Base-by-base conservation (phyloP, 768 basidiomycete species). In the Kondoa malvinella region DNA sequence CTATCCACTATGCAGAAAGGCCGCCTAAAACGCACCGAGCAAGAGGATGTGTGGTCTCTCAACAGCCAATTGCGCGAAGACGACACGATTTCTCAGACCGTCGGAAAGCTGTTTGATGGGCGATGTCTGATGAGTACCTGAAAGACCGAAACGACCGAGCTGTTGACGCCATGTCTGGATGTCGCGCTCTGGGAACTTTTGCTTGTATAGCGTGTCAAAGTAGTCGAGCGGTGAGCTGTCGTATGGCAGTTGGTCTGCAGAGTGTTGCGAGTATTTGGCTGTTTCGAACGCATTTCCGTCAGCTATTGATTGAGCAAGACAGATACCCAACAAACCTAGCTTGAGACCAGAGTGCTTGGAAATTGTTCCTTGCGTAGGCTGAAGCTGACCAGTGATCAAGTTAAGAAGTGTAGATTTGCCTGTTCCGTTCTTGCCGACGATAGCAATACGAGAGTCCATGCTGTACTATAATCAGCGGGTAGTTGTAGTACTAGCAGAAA, bases 231-330 rank as follows among this genome's bases (percentile, higher is more conserved):
- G 92, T 29, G 84, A 81, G 76, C 83, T 83, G 70, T 92, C 86
- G 78, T 95, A 99, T 29, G 95, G 95, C 12, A 99, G 84, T 78
- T 99, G 95, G 78, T 99, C 95, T 31, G 95, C 92, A 66, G 87
- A 89, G 81, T 99, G 95, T 80, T 99, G 95, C 3, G 88, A 91
- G 82, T 99, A 99, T 78, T 97, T 99, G 67, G 71, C 71, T 50
- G 40, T 50, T 21, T 8, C 8, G 56, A 33, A 29, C n/a, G 1
- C 31, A 4, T 26, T 25, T 8, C 21, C 17, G 3, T 4, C 30
- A 25, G 27, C 2, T n/a, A 27, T 30, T 27, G 31, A 27, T 4
- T 12, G 26, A 26, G 3, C 3, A 26, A 58, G 66, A 30, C 27
- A 14, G 12, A 31, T 21, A 2, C 56, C 57, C 21, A 8, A 72